These are phyloP conservation scores for Moesziomyces sp. DNA, from an alignment of 1,284 basidiomycete genomes.

Conservation along the genomic window DNA sequence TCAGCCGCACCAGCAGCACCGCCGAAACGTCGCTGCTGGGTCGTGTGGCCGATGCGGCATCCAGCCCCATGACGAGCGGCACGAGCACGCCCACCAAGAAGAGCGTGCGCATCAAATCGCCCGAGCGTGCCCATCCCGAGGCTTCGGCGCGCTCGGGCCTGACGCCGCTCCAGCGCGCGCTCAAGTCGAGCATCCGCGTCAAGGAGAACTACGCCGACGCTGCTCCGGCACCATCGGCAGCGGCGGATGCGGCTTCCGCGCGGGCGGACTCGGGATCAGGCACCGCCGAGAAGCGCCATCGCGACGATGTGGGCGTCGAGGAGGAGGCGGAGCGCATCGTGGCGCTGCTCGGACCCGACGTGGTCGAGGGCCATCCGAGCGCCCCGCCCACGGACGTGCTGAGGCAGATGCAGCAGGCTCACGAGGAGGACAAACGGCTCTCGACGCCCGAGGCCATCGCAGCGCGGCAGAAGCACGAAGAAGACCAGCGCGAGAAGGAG, in stretches of 20 bases:
- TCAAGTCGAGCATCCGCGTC: constrained; percentile 33
- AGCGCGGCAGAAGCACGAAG: constrained; percentile 24
- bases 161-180: constrained; percentile 36
- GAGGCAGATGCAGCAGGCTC: constrained; percentile 42
- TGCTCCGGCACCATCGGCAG: constrained; percentile 1
- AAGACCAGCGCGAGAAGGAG: constrained; percentile 25
- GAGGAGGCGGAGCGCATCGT: constrained; percentile 64
- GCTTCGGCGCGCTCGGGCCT: constrained; percentile 15
- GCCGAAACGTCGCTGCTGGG: constrained; percentile 5
- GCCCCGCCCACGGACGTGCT: constrained; percentile 40
- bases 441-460: constrained; percentile 34
- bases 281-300: constrained; percentile 46
- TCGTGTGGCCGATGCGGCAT: constrained; percentile 10
- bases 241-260: background rate
- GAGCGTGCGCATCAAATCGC: constrained; percentile 44
- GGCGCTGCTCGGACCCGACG: constrained; percentile 56
- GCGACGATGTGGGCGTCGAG: constrained; percentile 58
- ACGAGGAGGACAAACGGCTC: constrained; percentile 26
- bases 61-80: constrained; percentile 37
- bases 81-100: constrained; percentile 49
- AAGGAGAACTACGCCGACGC: constrained; percentile 36
- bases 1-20: constrained; percentile 12
- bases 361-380: constrained; percentile 59
- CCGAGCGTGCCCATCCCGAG: constrained; percentile 37
- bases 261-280: constrained; percentile 24